Evolutionary conservation across 495 filamentous ascomycete genomes (phyloP), one percentile per base, ranked within the genome.

Genomic region (Glutinoglossum americanum): DNA sequence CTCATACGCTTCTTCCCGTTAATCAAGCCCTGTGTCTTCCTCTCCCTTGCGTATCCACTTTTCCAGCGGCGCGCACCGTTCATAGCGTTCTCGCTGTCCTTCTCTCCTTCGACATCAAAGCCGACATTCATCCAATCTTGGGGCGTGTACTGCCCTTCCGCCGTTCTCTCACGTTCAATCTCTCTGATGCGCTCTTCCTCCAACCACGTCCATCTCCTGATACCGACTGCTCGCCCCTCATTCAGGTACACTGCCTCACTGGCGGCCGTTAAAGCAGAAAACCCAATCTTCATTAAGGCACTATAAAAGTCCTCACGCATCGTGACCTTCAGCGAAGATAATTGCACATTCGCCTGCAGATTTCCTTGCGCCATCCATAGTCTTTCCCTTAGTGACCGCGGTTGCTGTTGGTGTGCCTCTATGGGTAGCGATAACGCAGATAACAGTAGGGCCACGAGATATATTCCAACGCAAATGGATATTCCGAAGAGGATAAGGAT

Each of bases 191-290:
- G 76, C 47, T 94, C 88, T 48, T 85, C 82, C 62, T 98, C 92
- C 11, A 98, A 71, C 92, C 92, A 98, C 0, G 93, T 97, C 71
- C 81, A 80, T n/a, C 72, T 72, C 39, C 80, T 77, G 10, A 94
- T 72, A 53, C 78, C 78, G 23, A 98, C 80, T n/a, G 72, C 71
- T 28, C 76, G 76, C 13, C 89, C 88, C 70, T 97, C 92, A 55
- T 94, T 90, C 23, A 98, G 74, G 65, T 93, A 98, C 0, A 97
- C 93, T 0, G 92, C 90, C 66, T 97, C 88, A 60, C 85, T 93
- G 0, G 93, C 92, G 61, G 90, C 87, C 0, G 87, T 94, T 53
- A 97, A 76, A 37, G 87, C 81, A 19, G 78, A 78, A 62, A 94
- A 97, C 0, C 92, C 92, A 33, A 85, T 75, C 53, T 87, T 82